A percentile compares a stretch with the other conserved stretches of the same genome.
Conservation (phyloP, 345 rosid genomes). For the Gossypium sturtianum region DNA sequence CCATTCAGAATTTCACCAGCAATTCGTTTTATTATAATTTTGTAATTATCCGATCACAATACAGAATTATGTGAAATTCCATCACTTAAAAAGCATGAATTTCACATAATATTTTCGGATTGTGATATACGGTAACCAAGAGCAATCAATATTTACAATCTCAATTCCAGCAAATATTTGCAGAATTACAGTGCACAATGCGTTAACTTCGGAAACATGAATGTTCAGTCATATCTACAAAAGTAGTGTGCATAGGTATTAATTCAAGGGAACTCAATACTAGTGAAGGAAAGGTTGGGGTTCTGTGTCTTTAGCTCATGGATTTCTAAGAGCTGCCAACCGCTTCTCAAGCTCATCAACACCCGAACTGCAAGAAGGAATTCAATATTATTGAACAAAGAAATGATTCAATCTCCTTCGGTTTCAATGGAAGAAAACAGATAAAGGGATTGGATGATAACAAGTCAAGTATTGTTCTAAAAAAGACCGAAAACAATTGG, state of each 20-base stretch:
- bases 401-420: background rate
- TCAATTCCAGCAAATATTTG: background rate
- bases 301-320: slow-evolving; percentile 6
- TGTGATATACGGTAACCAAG: too few species aligned
- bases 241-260: background rate
- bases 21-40: too few species aligned
- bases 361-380: slow-evolving; percentile 51
- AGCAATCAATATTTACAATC: background rate
- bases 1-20: too few species aligned
- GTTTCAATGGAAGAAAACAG: background rate
- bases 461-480: background rate
- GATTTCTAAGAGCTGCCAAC: slow-evolving; percentile 75
- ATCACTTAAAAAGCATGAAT: too few species aligned
- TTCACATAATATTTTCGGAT: too few species aligned
- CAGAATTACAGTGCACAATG: background rate
- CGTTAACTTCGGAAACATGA: background rate
- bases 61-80: too few species aligned
- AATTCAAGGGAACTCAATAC: background rate
- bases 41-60: too few species aligned
- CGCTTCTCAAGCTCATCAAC: slow-evolving; percentile 77
- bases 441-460: background rate
- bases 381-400: background rate
- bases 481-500: background rate
- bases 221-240: background rate
- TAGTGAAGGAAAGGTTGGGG: background rate